Conservation (phyloP, 1,284 basidiomycete genomes). For the Boletus holoroseus region DNA sequence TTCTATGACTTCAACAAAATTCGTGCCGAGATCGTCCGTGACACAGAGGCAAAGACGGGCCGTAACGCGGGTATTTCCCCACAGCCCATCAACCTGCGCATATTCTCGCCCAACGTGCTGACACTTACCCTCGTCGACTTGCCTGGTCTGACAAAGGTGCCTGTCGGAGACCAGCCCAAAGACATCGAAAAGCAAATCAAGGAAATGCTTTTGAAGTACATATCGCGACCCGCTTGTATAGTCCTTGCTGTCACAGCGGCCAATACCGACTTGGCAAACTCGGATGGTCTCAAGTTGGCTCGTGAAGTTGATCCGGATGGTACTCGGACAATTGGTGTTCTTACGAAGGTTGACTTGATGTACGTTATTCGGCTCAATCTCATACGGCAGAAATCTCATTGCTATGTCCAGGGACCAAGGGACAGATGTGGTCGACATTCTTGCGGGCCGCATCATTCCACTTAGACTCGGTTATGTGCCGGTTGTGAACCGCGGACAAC, state of each 20-base stretch:
- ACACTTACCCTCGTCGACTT: conserved; percentile 96
- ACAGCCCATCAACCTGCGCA: conserved; percentile 92
- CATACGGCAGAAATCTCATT: conserved; percentile 11
- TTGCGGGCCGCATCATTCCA: conserved; percentile 94
- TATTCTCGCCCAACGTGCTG: conserved; percentile 94
- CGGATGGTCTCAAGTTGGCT: conserved; percentile 94
- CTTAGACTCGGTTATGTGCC: conserved; percentile 95
- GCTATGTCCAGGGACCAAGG: conserved; percentile 72
- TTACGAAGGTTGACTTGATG: conserved; percentile 98
- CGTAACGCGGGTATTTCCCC: conserved; percentile 96
- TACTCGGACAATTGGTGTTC: conserved; percentile 91
- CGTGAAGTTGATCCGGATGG: conserved; percentile 97
- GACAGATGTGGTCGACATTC: conserved; percentile 97
- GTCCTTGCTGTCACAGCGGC: conserved; percentile 95
- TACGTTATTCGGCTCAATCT: conserved; percentile 38
- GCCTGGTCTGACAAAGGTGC: conserved; percentile 93
- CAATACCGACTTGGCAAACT: conserved; percentile 97
- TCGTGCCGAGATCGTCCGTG: conserved; percentile 90
- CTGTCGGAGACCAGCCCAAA: conserved; percentile 95
- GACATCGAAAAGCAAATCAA: conserved; percentile 98
- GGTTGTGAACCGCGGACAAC: conserved; percentile 95
- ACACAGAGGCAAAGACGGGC: conserved; percentile 97
- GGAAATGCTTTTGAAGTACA: conserved; percentile 96
- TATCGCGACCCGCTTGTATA: conserved; percentile 85
- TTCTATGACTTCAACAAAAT: conserved; percentile 98